Evolutionary conservation across 2,329 filamentous ascomycete genomes (phyloP), one percentile per base, ranked within the genome.

Genomic region (Aspergillus aculeatinus): DNA sequence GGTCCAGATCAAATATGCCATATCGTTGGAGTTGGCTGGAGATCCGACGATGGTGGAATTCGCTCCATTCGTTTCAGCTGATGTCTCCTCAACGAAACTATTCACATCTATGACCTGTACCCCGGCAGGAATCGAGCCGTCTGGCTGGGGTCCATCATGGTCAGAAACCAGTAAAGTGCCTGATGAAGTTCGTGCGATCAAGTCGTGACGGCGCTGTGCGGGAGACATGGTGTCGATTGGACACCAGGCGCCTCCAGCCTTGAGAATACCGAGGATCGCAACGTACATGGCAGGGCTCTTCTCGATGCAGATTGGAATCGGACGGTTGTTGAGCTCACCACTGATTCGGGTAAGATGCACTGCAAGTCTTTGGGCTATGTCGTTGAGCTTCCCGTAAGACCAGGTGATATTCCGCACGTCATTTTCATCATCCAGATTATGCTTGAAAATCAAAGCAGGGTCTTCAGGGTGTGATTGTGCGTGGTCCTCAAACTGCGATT

Each of bases 241-340:
- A 59, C 73, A 78, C 71, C 74, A 79, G 1, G 76, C 77, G 21
- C 67, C 74, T 1, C 79, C 79, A 29, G 77, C 73, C 60, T 80
- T 80, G 51, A 81, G 63, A 25, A 77, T 72, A 29, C 72, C 78
- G 6, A 80, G 64, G 25, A 80, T 75, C n/a, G 77, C 70, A 19
- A 79, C 69, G 58, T 78, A 78, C 16, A 72, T 39, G 10, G 74
- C 71, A 3, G 74, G 69, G 50, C 72, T 74, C 57, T 74, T 74
- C 23, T 76, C 70, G 64, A 79, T 77, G 39, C 75, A 77, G 14
- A 79, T 73, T 9, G 72, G 75, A 5, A 77, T 70, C 9, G 74
- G 65, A 2, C 60, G 61, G 47, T 70, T 65, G 33, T 54, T 60
- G 5, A 72, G 49, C 3, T 60, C 47, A 2, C 70, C 76, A 47